A percentile compares a stretch with the other conserved stretches of the same genome.
Evolutionary conservation across 371 early-diverging fungal genomes (phyloP).

Genomic region (Mucor circinelloides): DNA sequence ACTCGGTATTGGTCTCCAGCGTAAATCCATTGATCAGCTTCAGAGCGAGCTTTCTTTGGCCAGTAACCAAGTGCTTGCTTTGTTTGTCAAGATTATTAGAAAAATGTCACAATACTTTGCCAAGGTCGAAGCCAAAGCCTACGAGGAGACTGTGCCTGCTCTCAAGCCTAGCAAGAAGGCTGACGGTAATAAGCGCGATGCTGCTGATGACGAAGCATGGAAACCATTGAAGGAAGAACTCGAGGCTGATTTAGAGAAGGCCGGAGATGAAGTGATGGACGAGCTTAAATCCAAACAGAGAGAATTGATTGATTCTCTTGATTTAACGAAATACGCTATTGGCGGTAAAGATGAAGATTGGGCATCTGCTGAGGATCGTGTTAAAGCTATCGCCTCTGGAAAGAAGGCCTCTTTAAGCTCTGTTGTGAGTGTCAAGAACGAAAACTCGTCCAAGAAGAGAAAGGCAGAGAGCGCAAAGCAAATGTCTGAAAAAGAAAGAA

Average conservation of each 20-base stretch:
- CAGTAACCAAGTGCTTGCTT: constrained; percentile 84
- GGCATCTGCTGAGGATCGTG: constrained; percentile 62
- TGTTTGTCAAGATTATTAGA: constrained; percentile 90
- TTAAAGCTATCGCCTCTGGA: constrained; percentile 45
- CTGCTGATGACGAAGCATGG: constrained; percentile 84
- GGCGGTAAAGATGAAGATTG: constrained; percentile 76
- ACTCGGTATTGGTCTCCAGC: constrained; percentile 89
- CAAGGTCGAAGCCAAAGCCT: constrained; percentile 53
- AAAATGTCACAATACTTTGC: constrained; percentile 73
- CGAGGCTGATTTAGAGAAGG: constrained; percentile 82
- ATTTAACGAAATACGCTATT: constrained; percentile 76
- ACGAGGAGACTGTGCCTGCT: constrained; percentile 37
- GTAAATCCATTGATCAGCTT: constrained; percentile 85
- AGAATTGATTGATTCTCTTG: constrained; percentile 82
- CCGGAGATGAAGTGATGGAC: constrained; percentile 71
- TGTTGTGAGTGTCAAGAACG: constrained; percentile 78
- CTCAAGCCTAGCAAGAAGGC: constrained; percentile 5
- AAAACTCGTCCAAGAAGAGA: constrained; percentile 72
- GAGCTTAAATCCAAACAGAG: constrained; percentile 75
- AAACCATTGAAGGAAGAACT: constrained; percentile 73
- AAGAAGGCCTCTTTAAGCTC: constrained; percentile 55
- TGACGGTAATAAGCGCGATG: constrained; percentile 55
- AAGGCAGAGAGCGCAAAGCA: constrained; percentile 49
- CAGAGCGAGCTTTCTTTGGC: constrained; percentile 86
- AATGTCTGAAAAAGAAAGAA: constrained; percentile 56